These are phyloP conservation scores for Arabidopsis hybrid DNA, from an alignment of 441 rosid species.

Conservation along the genomic window DNA sequence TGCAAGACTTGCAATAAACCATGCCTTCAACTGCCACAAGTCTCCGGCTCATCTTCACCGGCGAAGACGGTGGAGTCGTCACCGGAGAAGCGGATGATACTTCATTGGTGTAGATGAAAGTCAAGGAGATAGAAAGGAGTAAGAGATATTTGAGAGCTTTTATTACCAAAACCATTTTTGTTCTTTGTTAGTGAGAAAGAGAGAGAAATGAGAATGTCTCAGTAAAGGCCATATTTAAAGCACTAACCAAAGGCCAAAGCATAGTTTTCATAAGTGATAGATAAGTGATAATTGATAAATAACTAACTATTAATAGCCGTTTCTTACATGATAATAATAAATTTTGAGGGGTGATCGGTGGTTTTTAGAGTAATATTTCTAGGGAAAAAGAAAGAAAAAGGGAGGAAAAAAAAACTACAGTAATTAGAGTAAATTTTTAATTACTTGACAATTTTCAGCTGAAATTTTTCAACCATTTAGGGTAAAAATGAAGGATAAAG, in stretches of 20 bases:
- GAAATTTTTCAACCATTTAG: no score
- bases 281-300: not conserved
- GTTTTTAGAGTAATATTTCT: no score
- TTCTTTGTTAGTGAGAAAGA: slow-evolving; percentile 3
- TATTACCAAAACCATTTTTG: slow-evolving; percentile 25
- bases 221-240: slow-evolving; percentile 16
- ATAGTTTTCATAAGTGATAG: not conserved
- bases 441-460: no score
- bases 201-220: slow-evolving; percentile 1
- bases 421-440: no score
- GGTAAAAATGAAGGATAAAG: no score
- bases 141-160: slow-evolving; percentile 34
- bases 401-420: no score
- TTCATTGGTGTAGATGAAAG: slow-evolving; percentile 27
- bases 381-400: no score
- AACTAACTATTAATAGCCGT: not conserved
- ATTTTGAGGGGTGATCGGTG: no score
- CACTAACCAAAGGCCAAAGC: not conserved
- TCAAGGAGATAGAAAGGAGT: slow-evolving; percentile 22
- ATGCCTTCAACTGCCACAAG: slow-evolving; percentile 77
- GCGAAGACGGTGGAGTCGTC: slow-evolving; percentile 36
- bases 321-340: not conserved
- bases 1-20: slow-evolving; percentile 84
- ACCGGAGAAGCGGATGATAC: slow-evolving; percentile 37
- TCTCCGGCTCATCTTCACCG: slow-evolving; percentile 44